Percentiles rank a stretch among this genome's conserved stretches.
phyloP scores from a whole-genome alignment of 2,329 filamentous ascomycete species.

The Acarospora socialis region DNA sequence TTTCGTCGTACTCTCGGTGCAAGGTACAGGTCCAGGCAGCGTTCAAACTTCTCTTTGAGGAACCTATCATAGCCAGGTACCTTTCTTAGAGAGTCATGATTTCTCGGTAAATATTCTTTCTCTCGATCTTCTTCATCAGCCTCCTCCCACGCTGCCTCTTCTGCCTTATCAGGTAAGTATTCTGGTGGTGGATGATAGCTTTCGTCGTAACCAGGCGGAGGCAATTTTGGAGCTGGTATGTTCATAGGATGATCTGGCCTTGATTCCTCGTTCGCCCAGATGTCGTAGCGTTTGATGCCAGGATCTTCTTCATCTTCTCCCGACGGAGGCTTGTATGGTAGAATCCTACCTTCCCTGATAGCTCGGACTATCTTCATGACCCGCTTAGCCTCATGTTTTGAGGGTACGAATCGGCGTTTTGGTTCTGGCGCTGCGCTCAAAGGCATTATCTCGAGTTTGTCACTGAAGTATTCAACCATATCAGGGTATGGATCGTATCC shows the following conservation, averaged over 20 bases:
- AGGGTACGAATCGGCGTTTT: slow-evolving; percentile 88
- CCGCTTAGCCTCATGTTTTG: slow-evolving; percentile 90
- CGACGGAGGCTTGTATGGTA: slow-evolving; percentile 70
- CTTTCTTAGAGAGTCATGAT: slow-evolving; percentile 71
- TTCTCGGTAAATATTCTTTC: slow-evolving; percentile 71
- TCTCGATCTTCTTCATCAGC: slow-evolving; percentile 81
- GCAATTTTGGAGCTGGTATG: slow-evolving; percentile 81
- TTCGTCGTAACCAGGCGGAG: slow-evolving; percentile 85
- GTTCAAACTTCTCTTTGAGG: slow-evolving; percentile 90
- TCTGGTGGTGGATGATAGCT: slow-evolving; percentile 94
- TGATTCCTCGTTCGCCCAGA: slow-evolving; percentile 87
- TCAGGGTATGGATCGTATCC: slow-evolving; percentile 91
- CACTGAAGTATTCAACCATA: slow-evolving; percentile 86
- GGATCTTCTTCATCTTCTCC: slow-evolving; percentile 61
- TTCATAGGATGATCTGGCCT: slow-evolving; percentile 82
- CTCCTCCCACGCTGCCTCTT: slow-evolving; percentile 73
- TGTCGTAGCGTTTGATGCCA: slow-evolving; percentile 63
- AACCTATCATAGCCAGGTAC: slow-evolving; percentile 84
- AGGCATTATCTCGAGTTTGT: slow-evolving; percentile 84
- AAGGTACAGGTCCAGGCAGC: slow-evolving; percentile 88
- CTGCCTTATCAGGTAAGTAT: slow-evolving; percentile 75
- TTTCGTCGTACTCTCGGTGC: slow-evolving; percentile 85
- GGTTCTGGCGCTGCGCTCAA: slow-evolving; percentile 88
- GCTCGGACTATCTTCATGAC: slow-evolving; percentile 96
- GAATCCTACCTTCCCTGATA: slow-evolving; percentile 83